A percentile compares a stretch with the other conserved stretches of the same genome.
Conservation (phyloP, 768 basidiomycete genomes). For the Coprinopsis strossmayeri region DNA sequence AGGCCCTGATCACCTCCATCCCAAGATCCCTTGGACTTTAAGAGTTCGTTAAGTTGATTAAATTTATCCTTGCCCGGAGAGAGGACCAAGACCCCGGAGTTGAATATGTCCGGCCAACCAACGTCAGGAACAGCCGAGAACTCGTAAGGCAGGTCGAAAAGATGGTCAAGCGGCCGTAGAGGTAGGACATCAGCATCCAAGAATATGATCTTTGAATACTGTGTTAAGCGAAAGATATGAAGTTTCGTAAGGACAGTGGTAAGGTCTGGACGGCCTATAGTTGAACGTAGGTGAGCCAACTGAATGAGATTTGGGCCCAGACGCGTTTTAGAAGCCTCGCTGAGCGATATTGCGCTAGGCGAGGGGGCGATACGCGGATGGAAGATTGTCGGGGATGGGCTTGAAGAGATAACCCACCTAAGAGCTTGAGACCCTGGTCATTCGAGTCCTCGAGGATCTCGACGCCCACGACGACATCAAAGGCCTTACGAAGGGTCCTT, state of each 20-base stretch:
- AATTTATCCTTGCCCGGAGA: constrained; percentile 82
- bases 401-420: constrained; percentile 53
- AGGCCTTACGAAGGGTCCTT: constrained; percentile 72
- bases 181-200: constrained; percentile 92
- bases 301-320: constrained; percentile 2
- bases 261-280: constrained; percentile 87
- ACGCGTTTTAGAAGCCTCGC: neutral
- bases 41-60: constrained; percentile 57
- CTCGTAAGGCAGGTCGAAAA: constrained; percentile 77
- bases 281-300: neutral
- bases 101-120: constrained; percentile 99
- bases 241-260: constrained; percentile 92
- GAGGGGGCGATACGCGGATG: neutral
- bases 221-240: constrained; percentile 88
- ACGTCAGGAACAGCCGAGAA: constrained; percentile 95
- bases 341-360: constrained; percentile 1
- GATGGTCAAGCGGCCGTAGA: constrained; percentile 81
- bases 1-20: constrained; percentile 99
- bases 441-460: constrained; percentile 77
- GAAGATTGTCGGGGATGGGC: constrained; percentile 5
- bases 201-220: constrained; percentile 82
- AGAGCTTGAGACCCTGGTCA: constrained; percentile 59
- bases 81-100: constrained; percentile 91
- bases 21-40: constrained; percentile 81
- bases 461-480: constrained; percentile 84